Evolutionary conservation across 1,139 yeast species (phyloP).

Genomic region (Kazachstania sp.): DNA sequence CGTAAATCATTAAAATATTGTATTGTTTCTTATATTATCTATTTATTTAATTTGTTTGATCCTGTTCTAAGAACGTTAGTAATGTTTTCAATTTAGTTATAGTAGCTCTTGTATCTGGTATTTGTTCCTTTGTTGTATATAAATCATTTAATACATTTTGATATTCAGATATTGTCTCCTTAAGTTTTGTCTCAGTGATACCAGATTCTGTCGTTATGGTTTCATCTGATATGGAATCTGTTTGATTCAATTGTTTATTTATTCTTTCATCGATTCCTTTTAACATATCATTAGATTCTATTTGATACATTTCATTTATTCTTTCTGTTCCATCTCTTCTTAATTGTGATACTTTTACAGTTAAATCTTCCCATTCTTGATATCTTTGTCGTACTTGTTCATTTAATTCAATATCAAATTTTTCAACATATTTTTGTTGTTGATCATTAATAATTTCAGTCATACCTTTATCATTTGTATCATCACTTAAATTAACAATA

Average conservation of each 20-base stretch:
- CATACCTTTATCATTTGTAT: slow-evolving; percentile 7
- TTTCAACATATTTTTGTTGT: slow-evolving; percentile 40
- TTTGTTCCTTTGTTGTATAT: slow-evolving; percentile 1
- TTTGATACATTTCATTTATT: slow-evolving; percentile 26
- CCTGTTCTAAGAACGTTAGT: slow-evolving; percentile 16
- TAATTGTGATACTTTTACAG: slow-evolving; percentile 44
- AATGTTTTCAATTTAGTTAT: slow-evolving; percentile 14
- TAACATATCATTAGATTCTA: slow-evolving; percentile 20
- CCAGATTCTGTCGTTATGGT: not conserved
- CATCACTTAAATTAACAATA: slow-evolving; percentile 33
- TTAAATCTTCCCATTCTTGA: slow-evolving; percentile 49
- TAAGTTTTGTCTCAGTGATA: too few species aligned
- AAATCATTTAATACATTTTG: slow-evolving; percentile 4
- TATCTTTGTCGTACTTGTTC: slow-evolving; percentile 45
- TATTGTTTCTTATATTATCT: not conserved
- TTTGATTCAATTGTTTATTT: slow-evolving; percentile 6
- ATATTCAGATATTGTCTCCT: not conserved
- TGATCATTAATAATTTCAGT: slow-evolving; percentile 15
- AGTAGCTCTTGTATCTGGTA: slow-evolving; percentile 13
- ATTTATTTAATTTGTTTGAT: not conserved
- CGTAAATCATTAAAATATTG: not conserved
- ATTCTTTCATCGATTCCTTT: slow-evolving; percentile 20
- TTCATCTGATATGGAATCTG: not conserved
- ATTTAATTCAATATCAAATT: slow-evolving; percentile 53
- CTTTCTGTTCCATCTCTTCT: slow-evolving; percentile 45